Base-by-base conservation (phyloP, 2,329 filamentous ascomycete species). In the Cercospora beticola region DNA sequence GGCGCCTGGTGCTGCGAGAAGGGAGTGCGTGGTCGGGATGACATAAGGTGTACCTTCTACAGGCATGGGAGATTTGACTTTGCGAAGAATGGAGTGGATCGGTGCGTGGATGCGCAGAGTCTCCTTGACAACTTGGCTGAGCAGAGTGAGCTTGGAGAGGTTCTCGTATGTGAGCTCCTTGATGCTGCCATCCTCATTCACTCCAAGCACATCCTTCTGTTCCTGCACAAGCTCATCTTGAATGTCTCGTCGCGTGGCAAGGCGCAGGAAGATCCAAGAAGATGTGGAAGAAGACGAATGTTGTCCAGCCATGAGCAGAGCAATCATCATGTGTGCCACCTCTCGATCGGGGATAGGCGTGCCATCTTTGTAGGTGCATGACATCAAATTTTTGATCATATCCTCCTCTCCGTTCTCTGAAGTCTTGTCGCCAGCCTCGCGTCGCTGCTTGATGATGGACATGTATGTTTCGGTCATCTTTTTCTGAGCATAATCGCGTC, bases 51-150 rank as follows among this genome's bases (percentile, higher is more conserved):
- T 96, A 72, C 91, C 92, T 31, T 93, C 89, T 28, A 97, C 87
- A 10, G 89, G 86, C 87, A 97, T 92, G 68, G 94, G 93, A 73
- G 88, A 88, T 83, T 94, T 97, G 79, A 97, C 94, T 75, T 92
- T 91, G 75, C 94, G 92, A 86, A 98, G 88, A 77, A 98, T 97
- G 62, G 92, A 95, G 86, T 97, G 94, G 76, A 98, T 97, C 0
- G 94, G 94, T 1, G 93, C 91, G 80, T 97, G 92, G 16, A 97
- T 85, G 71, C 94, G 91, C 46, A 97, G 89, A 2, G 94, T 97
- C 82, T 97, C 94, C 83, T 94, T 95, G 82, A 97, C 87, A 72
- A 96, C 89, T 75, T 92, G 90, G 75, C 90, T 86, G 83, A 97
- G 92, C 21, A 97, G 87, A 60, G 92, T 88, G 36, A 97, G 86